Evolutionary conservation across 331 rosid genomes (phyloP).

Genomic region (Prunus yedoensis): DNA sequence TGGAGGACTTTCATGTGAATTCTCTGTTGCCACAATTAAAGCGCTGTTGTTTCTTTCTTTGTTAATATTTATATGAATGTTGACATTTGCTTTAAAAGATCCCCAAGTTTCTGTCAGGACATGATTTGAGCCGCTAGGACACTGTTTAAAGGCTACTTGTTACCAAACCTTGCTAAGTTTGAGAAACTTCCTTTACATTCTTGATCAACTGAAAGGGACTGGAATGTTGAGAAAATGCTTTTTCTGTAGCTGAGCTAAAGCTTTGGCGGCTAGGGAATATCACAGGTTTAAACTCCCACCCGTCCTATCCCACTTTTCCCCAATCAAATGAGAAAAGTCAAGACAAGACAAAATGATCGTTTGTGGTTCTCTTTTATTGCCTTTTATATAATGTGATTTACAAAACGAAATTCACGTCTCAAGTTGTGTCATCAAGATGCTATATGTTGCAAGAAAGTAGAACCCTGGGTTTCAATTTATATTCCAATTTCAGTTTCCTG

Average conservation of each 20-base stretch:
- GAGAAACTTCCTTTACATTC: background rate
- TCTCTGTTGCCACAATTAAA: background rate
- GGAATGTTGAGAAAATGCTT: background rate
- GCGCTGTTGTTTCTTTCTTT: background rate
- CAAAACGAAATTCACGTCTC: background rate
- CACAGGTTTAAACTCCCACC: background rate
- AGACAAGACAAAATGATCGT: background rate
- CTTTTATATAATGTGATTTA: background rate
- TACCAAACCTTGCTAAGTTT: background rate
- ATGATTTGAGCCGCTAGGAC: background rate
- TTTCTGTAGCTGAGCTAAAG: background rate
- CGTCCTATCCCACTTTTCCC: background rate
- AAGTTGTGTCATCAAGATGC: background rate
- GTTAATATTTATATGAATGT: background rate
- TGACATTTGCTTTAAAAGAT: background rate
- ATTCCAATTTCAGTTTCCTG: background rate
- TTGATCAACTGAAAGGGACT: background rate
- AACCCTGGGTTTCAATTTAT: background rate
- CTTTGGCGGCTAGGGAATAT: background rate
- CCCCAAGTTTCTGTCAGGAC: background rate
- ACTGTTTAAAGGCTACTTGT: background rate
- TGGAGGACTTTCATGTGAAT: background rate
- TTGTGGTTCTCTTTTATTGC: background rate
- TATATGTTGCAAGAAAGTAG: slow-evolving; percentile 1
- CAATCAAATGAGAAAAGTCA: background rate